Evolutionary conservation across 768 basidiomycete species (phyloP).

Genomic region (Serendipita sp.): DNA sequence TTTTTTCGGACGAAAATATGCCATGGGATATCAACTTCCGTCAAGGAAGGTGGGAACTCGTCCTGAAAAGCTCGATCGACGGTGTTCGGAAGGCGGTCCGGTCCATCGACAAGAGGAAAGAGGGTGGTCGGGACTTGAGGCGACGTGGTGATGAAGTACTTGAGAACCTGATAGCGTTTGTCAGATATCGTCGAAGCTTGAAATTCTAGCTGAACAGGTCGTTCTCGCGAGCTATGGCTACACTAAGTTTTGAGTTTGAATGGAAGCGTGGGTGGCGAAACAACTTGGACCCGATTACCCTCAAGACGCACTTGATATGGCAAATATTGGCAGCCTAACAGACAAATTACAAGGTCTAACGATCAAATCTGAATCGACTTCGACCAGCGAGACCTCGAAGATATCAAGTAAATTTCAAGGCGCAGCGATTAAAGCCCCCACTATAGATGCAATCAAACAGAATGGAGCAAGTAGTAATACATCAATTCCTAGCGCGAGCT

Average conservation of each 20-base stretch:
- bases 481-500: not conserved
- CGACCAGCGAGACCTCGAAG: not conserved
- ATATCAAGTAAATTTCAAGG: not conserved
- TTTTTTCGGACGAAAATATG: conserved; percentile 75
- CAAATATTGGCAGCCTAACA: not conserved
- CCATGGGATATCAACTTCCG: conserved; percentile 74
- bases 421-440: too few relatives aligned
- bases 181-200: conserved; percentile 52
- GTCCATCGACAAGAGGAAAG: conserved; percentile 49
- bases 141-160: conserved; percentile 59
- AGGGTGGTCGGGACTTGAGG: conserved; percentile 48
- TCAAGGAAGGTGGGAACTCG: conserved; percentile 38
- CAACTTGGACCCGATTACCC: not conserved
- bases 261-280: too few relatives aligned
- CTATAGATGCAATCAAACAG: too few relatives aligned
- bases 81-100: conserved; percentile 46
- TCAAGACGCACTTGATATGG: not conserved
- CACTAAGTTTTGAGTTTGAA: too few relatives aligned
- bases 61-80: conserved; percentile 43
- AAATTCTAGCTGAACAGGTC: conserved; percentile 11
- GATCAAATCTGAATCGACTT: not conserved
- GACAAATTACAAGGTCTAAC: not conserved
- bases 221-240: too few relatives aligned
- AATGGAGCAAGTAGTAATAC: not conserved
- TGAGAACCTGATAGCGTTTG: conserved; percentile 61